Evolutionary conservation across 495 filamentous ascomycete species (phyloP).

Genomic region (Staphylotrichum longicolle): DNA sequence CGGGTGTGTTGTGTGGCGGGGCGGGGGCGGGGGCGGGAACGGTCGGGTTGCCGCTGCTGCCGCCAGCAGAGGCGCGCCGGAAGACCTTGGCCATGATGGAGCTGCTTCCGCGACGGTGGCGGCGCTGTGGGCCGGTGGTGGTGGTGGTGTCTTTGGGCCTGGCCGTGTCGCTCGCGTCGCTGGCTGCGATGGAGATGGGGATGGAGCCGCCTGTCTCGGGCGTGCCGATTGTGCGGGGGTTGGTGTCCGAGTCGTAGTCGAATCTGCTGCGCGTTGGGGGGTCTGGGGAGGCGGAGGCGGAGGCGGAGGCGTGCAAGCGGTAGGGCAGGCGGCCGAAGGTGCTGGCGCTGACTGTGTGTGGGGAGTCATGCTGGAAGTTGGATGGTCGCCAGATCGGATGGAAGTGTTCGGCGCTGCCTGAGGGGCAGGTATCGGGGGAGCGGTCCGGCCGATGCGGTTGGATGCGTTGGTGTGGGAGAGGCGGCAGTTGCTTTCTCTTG

Average conservation of each 20-base stretch:
- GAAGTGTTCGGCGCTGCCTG: not conserved
- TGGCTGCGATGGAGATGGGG: conserved; percentile 12
- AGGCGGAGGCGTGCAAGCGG: not conserved
- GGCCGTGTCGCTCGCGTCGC: not conserved
- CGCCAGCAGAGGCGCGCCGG: not conserved
- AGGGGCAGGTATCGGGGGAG: not conserved
- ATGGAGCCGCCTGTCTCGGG: conserved; percentile 1
- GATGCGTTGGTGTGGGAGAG: not conserved
- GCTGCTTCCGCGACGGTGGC: not conserved
- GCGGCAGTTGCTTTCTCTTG: not conserved
- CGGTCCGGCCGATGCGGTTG: not conserved
- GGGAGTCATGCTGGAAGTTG: not conserved
- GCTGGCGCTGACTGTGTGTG: not conserved
- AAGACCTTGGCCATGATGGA: conserved; percentile 13
- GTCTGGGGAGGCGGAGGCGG: not conserved
- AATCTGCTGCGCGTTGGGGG: not conserved
- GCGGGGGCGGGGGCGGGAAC: not conserved
- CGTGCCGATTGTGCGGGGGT: not conserved
- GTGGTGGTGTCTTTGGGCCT: not conserved
- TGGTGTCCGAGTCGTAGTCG: conserved; percentile 1
- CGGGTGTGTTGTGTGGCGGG: not conserved
- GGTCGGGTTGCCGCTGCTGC: not conserved
- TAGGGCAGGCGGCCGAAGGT: not conserved
- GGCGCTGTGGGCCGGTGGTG: not conserved
- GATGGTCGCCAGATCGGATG: not conserved